Percentiles rank a stretch among this genome's conserved stretches.
These are phyloP conservation scores for Chrysanthemum seticuspe DNA, from an alignment of 129 eudicot species.

Conservation along the genomic window DNA sequence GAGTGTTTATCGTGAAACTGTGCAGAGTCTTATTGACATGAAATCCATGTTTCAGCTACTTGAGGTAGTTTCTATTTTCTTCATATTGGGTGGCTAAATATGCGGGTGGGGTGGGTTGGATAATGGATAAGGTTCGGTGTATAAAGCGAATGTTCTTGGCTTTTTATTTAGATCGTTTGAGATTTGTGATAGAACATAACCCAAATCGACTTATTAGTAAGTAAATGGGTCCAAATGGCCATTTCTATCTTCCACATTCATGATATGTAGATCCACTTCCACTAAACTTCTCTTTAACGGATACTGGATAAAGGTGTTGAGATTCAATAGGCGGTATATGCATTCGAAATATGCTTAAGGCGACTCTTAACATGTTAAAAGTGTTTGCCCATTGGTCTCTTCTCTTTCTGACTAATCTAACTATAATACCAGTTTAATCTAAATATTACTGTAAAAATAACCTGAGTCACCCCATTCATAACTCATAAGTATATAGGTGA, in stretches of 20 bases:
- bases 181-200: too few species aligned
- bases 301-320: neutral
- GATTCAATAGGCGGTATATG: slow-evolving; percentile 5
- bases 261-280: neutral
- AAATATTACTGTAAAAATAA: neutral
- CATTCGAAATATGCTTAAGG: neutral
- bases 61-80: slow-evolving; percentile 57
- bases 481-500: neutral
- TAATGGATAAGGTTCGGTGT: too few species aligned
- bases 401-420: neutral
- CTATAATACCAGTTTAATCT: neutral
- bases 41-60: slow-evolving; percentile 92
- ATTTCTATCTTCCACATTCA: neutral
- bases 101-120: too few species aligned
- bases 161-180: too few species aligned
- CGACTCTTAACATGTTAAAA: neutral
- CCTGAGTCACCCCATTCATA: neutral
- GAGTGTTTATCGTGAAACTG: slow-evolving; percentile 89
- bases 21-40: slow-evolving; percentile 94
- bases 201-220: too few species aligned
- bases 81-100: neutral
- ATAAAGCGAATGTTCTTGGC: too few species aligned
- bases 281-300: too few species aligned
- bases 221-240: too few species aligned
- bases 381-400: neutral